Conservation (phyloP, 2,329 filamentous ascomycete genomes). For the Hortaea werneckii region DNA sequence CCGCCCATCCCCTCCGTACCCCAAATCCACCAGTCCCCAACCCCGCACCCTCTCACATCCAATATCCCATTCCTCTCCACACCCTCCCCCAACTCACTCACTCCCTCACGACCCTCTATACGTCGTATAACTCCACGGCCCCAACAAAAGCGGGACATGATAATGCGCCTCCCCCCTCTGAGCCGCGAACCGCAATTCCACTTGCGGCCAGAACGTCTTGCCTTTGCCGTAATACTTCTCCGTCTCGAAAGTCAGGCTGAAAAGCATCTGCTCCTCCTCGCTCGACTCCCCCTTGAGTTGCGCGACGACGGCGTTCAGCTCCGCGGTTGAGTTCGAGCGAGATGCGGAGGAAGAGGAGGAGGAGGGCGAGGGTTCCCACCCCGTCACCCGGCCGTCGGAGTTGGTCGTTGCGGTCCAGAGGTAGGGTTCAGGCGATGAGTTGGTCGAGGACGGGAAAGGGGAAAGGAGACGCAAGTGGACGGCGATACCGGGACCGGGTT, state of each 20-base stretch:
- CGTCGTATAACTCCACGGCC: conserved; percentile 72
- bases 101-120: conserved; percentile 58
- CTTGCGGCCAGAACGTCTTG: conserved; percentile 48
- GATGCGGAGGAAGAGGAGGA: conserved; percentile 24
- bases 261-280: conserved; percentile 42
- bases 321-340: conserved; percentile 37
- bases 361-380: conserved; percentile 46
- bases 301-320: conserved; percentile 29
- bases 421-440: background rate
- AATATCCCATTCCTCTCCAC: too few relatives aligned
- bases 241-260: conserved; percentile 64
- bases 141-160: conserved; percentile 68
- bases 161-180: conserved; percentile 50
- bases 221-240: conserved; percentile 57
- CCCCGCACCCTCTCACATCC: too few relatives aligned
- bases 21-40: too few relatives aligned
- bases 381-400: conserved; percentile 61
- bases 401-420: conserved; percentile 61
- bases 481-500: conserved; percentile 55
- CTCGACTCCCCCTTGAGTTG: conserved; percentile 24
- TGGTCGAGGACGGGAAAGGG: conserved; percentile 25
- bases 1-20: too few relatives aligned
- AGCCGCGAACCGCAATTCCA: conserved; percentile 45
- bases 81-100: background rate
- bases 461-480: conserved; percentile 50